Percentiles rank a stretch among this genome's conserved stretches.
Evolutionary conservation across 768 basidiomycete genomes (phyloP).

Genomic region (Termitomyces sp.): DNA sequence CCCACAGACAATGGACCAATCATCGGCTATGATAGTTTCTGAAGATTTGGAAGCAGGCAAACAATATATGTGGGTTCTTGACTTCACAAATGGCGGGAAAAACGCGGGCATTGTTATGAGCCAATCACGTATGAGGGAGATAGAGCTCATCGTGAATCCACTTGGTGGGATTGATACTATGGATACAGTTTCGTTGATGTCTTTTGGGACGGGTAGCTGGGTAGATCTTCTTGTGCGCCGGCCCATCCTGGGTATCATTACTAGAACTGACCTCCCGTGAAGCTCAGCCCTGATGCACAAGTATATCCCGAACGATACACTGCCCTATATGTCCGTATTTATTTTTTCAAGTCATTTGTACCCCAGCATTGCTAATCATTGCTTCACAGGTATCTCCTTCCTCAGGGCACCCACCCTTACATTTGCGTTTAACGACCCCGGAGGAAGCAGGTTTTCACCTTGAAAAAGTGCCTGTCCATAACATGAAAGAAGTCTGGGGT

Average conservation of each 20-base stretch:
- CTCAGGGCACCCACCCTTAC: conserved; percentile 62
- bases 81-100: conserved; percentile 58
- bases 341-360: neutral
- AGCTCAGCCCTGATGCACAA: conserved; percentile 50
- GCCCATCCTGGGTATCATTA: neutral
- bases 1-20: conserved; percentile 32
- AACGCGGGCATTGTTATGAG: conserved; percentile 61
- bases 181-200: conserved; percentile 35
- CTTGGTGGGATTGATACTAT: conserved; percentile 43
- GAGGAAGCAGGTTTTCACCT: conserved; percentile 75
- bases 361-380: neutral
- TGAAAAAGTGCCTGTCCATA: conserved; percentile 65
- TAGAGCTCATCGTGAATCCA: conserved; percentile 59
- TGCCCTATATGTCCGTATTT: conserved; percentile 52
- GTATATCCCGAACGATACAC: conserved; percentile 61
- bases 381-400: conserved; percentile 54
- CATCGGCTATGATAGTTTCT: conserved; percentile 18
- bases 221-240: conserved; percentile 54
- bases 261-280: conserved; percentile 2
- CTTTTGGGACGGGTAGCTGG: conserved; percentile 55
- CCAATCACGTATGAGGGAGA: conserved; percentile 68
- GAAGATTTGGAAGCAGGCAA: conserved; percentile 10
- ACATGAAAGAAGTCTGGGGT: conserved; percentile 68
- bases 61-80: conserved; percentile 58
- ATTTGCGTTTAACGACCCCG: conserved; percentile 59